Base-by-base conservation (phyloP, 2,329 filamentous ascomycete genomes). In the Raffaelea deltoideospora region DNA sequence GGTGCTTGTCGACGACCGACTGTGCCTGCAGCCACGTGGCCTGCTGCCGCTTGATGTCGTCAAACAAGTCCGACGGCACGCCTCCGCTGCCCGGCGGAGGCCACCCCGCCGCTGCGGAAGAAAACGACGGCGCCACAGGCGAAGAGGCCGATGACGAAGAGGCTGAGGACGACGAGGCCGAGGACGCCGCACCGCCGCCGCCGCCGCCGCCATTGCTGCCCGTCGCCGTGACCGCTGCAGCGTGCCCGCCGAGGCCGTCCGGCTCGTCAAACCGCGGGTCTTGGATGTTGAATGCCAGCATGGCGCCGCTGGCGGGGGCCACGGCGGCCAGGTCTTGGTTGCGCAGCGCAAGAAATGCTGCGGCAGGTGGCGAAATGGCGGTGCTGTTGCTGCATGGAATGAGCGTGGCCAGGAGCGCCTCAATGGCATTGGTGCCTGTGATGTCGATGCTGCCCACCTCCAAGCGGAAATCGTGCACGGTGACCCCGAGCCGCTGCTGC, bases 231-330 rank as follows among this genome's bases (percentile, higher is more conserved):
- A 15, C 28, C 8, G 28, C 14, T n/a, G 28, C 14, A 5, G 11
- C 10, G n/a, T n/a, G 10, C 28, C 5, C 28, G 14, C 65, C 69
- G 35, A 22, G 11, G 10, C 68, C 67, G 2, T 82, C 79, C 10
- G 87, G 87, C 51, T 86, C 79, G 39, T 70, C 67, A 14, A 96
- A 66, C 9, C 88, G 77, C 22, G 88, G 86, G 51, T 98, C 90
- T 37, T 75, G 67, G 4, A 81, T 63, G 3, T 74, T 65, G 52
- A 96, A 90, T 0, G 71, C 65, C 4, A 96, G 60, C 4, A 90
- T 53, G 2, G 79, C 68, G 37, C 81, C 78, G 15, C 63, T 53
- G 4, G 87, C 84, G 2, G 94, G 60, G 3, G 75, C 65, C 1
- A 77, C 69, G 2, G 80, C 69, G 47, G 84, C 83, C 6, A 72